A percentile compares a stretch with the other conserved stretches of the same genome.
Conservation (phyloP, 1,284 basidiomycete genomes). For the Quambalaria eucalypti region DNA sequence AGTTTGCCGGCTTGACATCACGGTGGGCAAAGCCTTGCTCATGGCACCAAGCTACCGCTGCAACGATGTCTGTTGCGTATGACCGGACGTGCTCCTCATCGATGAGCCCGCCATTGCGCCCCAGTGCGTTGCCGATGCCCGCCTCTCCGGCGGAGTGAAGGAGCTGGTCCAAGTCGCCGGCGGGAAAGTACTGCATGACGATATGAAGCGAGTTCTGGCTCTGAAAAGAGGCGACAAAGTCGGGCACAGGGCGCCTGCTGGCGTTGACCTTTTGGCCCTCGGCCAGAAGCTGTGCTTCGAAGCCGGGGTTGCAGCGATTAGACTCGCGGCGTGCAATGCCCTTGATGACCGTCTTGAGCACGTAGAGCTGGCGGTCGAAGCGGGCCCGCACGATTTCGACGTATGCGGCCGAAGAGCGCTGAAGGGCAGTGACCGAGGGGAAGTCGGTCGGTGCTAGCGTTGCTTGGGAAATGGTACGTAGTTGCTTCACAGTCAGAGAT, state of each 20-base stretch:
- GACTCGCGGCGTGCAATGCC: slow-evolving; percentile 33
- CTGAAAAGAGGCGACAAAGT: slow-evolving; percentile 39
- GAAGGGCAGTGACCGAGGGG: background rate
- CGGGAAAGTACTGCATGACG: slow-evolving; percentile 43
- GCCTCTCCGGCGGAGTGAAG: slow-evolving; percentile 20
- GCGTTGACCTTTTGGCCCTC: slow-evolving; percentile 3
- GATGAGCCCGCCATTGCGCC: slow-evolving; percentile 23
- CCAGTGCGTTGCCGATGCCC: background rate
- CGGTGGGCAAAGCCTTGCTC: slow-evolving; percentile 35
- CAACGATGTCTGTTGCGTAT: slow-evolving; percentile 41
- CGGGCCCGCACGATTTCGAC: slow-evolving; percentile 37
- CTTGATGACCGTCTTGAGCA: slow-evolving; percentile 42
- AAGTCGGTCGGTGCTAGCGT: background rate
- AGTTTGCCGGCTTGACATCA: slow-evolving; percentile 45
- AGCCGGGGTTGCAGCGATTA: slow-evolving; percentile 25
- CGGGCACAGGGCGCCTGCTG: slow-evolving; percentile 13
- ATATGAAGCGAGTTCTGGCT: slow-evolving; percentile 37
- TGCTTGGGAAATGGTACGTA: background rate
- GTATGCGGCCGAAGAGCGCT: background rate
- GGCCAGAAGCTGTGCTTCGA: slow-evolving; percentile 29
- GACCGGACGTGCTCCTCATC: slow-evolving; percentile 28
- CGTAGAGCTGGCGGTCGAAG: slow-evolving; percentile 38
- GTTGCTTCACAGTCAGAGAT: background rate
- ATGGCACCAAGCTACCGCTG: slow-evolving; percentile 42
- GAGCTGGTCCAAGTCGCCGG: slow-evolving; percentile 42